phyloP scores from a whole-genome alignment of 2,329 filamentous ascomycete genomes.

The Periglandula ipomoeae region DNA sequence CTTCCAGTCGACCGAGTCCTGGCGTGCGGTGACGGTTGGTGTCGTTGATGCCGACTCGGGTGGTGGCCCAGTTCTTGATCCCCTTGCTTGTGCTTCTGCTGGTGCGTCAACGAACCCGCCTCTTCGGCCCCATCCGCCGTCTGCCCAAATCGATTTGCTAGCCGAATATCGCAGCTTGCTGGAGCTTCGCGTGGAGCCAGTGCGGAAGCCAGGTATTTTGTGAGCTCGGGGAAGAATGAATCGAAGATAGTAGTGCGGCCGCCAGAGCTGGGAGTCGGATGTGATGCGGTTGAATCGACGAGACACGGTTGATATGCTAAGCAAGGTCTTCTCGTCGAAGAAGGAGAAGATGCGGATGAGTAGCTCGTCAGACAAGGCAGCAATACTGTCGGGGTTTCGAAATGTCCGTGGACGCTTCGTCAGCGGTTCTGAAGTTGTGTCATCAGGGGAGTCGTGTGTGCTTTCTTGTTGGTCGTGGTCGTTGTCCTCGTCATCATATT shows the following conservation, averaged over 20 bases:
- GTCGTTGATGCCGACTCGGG: not conserved
- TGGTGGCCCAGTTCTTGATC: no score
- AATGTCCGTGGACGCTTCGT: constrained; percentile 2
- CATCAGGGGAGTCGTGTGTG: not conserved
- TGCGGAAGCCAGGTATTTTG: constrained; percentile 58
- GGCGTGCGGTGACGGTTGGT: constrained; percentile 1
- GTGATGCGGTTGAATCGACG: constrained; percentile 64
- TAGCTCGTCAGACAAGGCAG: constrained; percentile 75
- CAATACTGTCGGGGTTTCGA: constrained; percentile 49
- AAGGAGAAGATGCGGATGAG: constrained; percentile 75
- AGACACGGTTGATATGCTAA: constrained; percentile 58
- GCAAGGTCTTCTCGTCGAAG: constrained; percentile 60
- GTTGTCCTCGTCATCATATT: constrained; percentile 4
- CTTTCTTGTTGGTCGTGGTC: not conserved
- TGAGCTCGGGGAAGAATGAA: constrained; percentile 78
- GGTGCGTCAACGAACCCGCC: constrained; percentile 20
- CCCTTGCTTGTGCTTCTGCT: not conserved
- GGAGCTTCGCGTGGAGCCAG: constrained; percentile 18
- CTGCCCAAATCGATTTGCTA: constrained; percentile 34
- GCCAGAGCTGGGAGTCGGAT: constrained; percentile 84
- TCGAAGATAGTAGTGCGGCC: constrained; percentile 73
- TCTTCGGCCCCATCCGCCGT: constrained; percentile 28
- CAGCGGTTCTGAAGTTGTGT: not conserved
- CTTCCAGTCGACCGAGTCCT: constrained; percentile 65
- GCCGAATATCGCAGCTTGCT: constrained; percentile 37